phyloP scores from a whole-genome alignment of 345 rosid genomes.

The Dimocarpus longan region DNA sequence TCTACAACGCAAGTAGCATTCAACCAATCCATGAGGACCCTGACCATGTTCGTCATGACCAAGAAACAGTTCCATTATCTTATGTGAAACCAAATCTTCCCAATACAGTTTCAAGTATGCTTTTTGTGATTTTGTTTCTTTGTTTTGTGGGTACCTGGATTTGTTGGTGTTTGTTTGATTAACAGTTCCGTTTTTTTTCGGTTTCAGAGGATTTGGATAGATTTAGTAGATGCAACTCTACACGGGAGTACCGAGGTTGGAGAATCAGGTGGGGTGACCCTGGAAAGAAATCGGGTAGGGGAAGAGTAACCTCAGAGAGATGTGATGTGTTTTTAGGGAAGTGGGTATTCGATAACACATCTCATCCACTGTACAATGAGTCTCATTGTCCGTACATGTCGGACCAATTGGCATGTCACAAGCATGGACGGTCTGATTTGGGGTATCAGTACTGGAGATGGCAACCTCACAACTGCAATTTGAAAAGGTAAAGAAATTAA shows the following conservation, averaged over 20 bases:
- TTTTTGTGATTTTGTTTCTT: background rate
- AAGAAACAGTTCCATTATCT: constrained; percentile 23
- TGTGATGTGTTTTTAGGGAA: constrained; percentile 88
- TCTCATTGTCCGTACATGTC: constrained; percentile 96
- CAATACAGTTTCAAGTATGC: constrained; percentile 43
- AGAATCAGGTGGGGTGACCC: constrained; percentile 57
- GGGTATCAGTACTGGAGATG: constrained; percentile 87
- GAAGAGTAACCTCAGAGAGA: constrained; percentile 35
- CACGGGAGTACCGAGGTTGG: constrained; percentile 64
- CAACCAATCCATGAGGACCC: constrained; percentile 52
- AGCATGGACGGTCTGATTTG: constrained; percentile 91
- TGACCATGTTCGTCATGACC: constrained; percentile 21
- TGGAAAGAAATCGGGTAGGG: constrained; percentile 26
- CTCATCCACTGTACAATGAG: constrained; percentile 81
- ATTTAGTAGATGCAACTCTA: constrained; percentile 73
- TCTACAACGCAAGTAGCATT: constrained; percentile 63
- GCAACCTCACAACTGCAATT: constrained; percentile 89
- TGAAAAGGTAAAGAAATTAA: constrained; percentile 55
- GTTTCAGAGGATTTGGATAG: constrained; percentile 75
- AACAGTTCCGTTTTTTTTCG: background rate
- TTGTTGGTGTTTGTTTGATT: background rate
- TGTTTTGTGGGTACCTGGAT: background rate
- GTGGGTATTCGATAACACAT: constrained; percentile 80
- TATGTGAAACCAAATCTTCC: constrained; percentile 65
- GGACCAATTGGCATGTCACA: constrained; percentile 93